Evolutionary conservation across 768 basidiomycete species (phyloP).

Genomic region (Fomitopsis pulvina): DNA sequence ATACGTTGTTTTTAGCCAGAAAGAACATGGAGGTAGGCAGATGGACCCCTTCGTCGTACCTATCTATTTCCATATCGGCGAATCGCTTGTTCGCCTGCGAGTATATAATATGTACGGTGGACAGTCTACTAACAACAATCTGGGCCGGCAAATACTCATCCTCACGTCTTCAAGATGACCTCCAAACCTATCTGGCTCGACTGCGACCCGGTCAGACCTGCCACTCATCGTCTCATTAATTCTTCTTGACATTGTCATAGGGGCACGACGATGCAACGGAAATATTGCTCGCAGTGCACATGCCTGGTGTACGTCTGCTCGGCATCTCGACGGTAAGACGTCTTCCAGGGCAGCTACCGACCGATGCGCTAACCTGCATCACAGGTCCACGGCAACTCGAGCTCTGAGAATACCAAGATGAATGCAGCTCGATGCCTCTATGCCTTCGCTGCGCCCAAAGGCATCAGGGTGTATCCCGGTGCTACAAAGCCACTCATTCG

Average conservation of each 20-base stretch:
- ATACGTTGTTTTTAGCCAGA: too few relatives aligned
- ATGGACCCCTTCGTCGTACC: too few relatives aligned
- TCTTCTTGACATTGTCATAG: constrained; percentile 27
- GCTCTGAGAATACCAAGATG: constrained; percentile 47
- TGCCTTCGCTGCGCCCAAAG: constrained; percentile 58
- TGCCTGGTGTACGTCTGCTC: constrained; percentile 56
- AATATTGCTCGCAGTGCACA: constrained; percentile 68
- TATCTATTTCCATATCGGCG: too few relatives aligned
- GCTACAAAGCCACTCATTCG: constrained; percentile 64
- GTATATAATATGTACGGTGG: too few relatives aligned
- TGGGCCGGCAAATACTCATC: too few relatives aligned
- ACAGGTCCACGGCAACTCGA: constrained; percentile 80
- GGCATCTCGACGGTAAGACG: constrained; percentile 72
- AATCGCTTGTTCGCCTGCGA: too few relatives aligned
- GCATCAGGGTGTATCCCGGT: constrained; percentile 62
- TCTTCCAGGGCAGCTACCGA: background rate
- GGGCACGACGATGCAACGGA: constrained; percentile 90
- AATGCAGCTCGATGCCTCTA: constrained; percentile 77
- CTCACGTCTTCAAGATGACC: constrained; percentile 10
- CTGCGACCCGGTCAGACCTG: constrained; percentile 26
- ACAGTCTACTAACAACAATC: too few relatives aligned
- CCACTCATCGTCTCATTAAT: background rate
- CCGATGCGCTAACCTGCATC: background rate
- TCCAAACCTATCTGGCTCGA: constrained; percentile 25
- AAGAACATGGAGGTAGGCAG: too few relatives aligned